A percentile compares a stretch with the other conserved stretches of the same genome.
phyloP scores from a whole-genome alignment of 176 grass and related monocot species.

The Oryza coarctata region DNA sequence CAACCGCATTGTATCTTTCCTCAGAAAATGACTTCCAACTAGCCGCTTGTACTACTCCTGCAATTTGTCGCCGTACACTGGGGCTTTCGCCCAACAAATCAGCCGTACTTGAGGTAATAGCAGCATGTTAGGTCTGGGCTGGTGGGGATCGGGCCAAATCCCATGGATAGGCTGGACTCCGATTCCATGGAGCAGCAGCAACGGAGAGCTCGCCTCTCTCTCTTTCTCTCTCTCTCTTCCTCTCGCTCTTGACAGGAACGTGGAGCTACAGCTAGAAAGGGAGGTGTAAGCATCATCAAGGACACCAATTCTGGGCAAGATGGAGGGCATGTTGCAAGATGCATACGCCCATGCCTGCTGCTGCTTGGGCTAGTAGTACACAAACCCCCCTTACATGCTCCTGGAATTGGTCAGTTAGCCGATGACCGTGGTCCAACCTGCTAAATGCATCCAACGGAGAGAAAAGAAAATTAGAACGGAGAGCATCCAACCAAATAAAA shows the following conservation, averaged over 20 bases:
- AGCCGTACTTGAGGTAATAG: background rate
- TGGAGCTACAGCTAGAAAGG: constrained; percentile 1
- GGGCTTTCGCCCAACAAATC: background rate
- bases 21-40: no score
- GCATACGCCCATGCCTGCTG: constrained; percentile 13
- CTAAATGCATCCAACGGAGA: background rate
- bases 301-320: background rate
- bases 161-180: constrained; percentile 2
- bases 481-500: background rate
- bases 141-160: constrained; percentile 17
- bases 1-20: no score
- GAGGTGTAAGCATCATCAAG: background rate
- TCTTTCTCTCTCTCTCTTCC: no score
- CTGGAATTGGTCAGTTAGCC: background rate
- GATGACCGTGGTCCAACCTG: constrained; percentile 16
- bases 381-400: constrained; percentile 3
- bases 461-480: background rate
- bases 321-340: background rate
- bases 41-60: background rate
- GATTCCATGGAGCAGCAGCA: background rate
- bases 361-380: background rate
- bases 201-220: background rate
- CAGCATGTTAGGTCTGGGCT: constrained; percentile 40
- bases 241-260: background rate
- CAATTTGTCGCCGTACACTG: background rate